Evolutionary conservation across 352 stramenopile genomes (phyloP).

Genomic region (Phytophthora fragariae): DNA sequence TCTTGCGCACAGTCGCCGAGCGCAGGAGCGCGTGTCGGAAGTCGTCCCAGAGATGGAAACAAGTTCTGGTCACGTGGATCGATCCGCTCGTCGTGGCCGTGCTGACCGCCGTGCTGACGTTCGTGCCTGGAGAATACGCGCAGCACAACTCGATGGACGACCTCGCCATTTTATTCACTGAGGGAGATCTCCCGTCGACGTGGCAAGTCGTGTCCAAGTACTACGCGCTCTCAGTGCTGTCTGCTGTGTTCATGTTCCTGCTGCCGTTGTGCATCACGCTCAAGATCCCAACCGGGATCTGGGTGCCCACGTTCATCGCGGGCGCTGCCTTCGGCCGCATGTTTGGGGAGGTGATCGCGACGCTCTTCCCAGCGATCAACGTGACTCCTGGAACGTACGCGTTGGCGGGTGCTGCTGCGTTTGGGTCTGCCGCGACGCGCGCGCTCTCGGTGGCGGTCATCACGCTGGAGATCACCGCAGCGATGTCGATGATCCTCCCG

Average conservation of each 20-base stretch:
- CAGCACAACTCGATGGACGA: constrained; percentile 65
- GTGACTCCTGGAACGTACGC: constrained; percentile 76
- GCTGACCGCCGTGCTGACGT: constrained; percentile 71
- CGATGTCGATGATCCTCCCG: constrained; percentile 84
- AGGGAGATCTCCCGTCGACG: constrained; percentile 45
- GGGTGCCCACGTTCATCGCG: constrained; percentile 87
- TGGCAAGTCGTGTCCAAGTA: constrained; percentile 75
- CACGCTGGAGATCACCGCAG: constrained; percentile 85
- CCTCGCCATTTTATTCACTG: constrained; percentile 70
- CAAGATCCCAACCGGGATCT: constrained; percentile 82
- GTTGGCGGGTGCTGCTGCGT: constrained; percentile 79
- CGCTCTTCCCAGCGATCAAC: constrained; percentile 33
- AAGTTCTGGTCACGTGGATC: constrained; percentile 64
- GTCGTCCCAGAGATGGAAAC: constrained; percentile 58
- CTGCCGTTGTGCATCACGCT: constrained; percentile 87
- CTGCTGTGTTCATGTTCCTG: constrained; percentile 62
- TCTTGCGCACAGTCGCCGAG: constrained; percentile 66
- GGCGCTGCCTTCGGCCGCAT: constrained; percentile 82
- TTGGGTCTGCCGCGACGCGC: constrained; percentile 71
- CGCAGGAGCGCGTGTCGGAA: constrained; percentile 42
- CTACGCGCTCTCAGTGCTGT: constrained; percentile 63
- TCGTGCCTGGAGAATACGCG: constrained; percentile 75
- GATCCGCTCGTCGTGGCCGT: constrained; percentile 73
- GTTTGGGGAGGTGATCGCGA: constrained; percentile 70
- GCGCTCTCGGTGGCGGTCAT: constrained; percentile 89